phyloP scores from a whole-genome alignment of 139 green algal genomes.

The Dunaliella primolecta region DNA sequence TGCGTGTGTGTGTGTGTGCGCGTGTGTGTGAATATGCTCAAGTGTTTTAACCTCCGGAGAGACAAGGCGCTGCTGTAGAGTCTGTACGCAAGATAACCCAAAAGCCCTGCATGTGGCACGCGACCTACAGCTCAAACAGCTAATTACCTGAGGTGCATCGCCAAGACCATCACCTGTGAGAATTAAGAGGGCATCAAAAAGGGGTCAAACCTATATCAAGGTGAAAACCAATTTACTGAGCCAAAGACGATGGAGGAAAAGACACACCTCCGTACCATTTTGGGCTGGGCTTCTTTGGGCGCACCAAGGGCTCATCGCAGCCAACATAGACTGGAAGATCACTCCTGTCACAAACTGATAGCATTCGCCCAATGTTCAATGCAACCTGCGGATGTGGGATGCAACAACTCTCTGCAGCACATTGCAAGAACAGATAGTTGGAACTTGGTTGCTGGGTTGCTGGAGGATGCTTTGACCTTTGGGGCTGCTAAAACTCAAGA shows the following conservation, averaged over 20 bases:
- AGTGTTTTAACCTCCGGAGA: too few species aligned
- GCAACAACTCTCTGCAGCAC: not conserved
- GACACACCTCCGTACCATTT: not conserved
- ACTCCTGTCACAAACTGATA: not conserved
- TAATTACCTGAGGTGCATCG: not conserved
- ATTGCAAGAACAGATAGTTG: not conserved
- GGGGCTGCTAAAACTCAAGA: not conserved
- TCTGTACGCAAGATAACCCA: not conserved
- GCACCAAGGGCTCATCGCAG: not conserved
- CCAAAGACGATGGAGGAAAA: not conserved
- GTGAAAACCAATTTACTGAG: not conserved
- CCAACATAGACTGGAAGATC: not conserved
- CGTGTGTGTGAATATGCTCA: too few species aligned
- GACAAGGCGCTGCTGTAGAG: not conserved
- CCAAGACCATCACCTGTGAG: too few species aligned
- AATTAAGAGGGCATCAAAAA: too few species aligned
- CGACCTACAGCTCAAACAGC: not conserved
- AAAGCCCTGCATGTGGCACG: not conserved
- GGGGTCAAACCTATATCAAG: not conserved
- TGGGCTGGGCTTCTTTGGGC: not conserved
- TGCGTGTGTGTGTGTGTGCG: not conserved
- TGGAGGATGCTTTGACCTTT: not conserved
- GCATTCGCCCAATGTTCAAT: not conserved
- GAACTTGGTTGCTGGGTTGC: not conserved
- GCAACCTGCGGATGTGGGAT: not conserved